Evolutionary conservation across 2,329 filamentous ascomycete genomes (phyloP).

Genomic region (Ophiocordyceps robertsii): DNA sequence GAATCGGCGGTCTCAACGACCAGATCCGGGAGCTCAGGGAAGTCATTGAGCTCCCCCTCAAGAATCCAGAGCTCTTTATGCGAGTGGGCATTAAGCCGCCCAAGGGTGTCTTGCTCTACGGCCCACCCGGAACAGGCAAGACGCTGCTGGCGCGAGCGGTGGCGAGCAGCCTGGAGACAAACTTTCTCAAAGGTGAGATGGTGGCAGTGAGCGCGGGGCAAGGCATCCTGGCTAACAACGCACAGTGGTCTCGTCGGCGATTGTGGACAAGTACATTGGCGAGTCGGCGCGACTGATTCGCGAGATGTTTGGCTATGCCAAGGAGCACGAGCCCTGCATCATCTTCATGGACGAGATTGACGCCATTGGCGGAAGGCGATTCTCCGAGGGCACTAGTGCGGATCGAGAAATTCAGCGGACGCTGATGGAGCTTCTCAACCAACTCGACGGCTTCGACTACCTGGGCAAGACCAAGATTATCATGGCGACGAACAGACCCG

Average conservation of each 20-base stretch:
- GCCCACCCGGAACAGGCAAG: conserved; percentile 93
- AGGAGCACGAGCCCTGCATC: conserved; percentile 98
- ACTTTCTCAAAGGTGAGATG: conserved; percentile 81
- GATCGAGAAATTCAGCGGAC: conserved; percentile 98
- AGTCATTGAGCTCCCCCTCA: conserved; percentile 93
- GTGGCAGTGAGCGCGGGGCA: not conserved
- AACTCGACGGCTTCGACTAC: conserved; percentile 98
- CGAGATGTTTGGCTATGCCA: conserved; percentile 99
- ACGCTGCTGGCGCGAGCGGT: conserved; percentile 89
- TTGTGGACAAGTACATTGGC: conserved; percentile 99
- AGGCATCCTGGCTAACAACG: conserved; percentile 7
- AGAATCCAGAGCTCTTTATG: conserved; percentile 96
- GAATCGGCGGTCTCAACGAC: conserved; percentile 94
- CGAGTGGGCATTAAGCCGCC: conserved; percentile 97
- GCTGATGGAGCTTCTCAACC: conserved; percentile 96
- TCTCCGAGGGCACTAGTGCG: conserved; percentile 93
- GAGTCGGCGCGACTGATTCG: conserved; percentile 94
- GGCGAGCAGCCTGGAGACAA: conserved; percentile 91
- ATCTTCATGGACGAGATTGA: conserved; percentile 99
- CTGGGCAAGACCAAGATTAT: conserved; percentile 99
- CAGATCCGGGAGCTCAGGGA: conserved; percentile 95
- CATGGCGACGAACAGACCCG: conserved; percentile 97
- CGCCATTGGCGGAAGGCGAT: conserved; percentile 89
- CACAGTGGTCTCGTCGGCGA: conserved; percentile 89
- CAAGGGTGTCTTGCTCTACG: conserved; percentile 92